Evolutionary conservation across 2,329 filamentous ascomycete genomes (phyloP).

Genomic region (Periconia macrospinosa): DNA sequence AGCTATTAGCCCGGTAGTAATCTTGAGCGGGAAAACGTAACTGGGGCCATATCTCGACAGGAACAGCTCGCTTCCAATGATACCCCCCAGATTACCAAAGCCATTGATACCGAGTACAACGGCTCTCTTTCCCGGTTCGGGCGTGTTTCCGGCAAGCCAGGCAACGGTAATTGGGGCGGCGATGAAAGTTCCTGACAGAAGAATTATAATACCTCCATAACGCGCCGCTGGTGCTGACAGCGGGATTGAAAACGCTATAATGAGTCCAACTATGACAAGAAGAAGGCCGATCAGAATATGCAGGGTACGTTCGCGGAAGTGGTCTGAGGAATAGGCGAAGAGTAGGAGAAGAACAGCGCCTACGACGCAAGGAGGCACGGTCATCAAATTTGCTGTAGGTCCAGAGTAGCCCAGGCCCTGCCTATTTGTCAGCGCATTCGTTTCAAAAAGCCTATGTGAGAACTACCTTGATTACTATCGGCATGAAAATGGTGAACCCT

Average conservation of each 20-base stretch:
- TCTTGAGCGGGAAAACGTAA: constrained; percentile 22
- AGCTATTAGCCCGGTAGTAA: constrained; percentile 25
- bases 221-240: constrained; percentile 6
- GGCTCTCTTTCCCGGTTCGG: constrained; percentile 15
- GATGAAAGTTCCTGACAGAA: constrained; percentile 27
- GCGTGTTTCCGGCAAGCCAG: constrained; percentile 28
- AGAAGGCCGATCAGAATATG: constrained; percentile 51
- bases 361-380: constrained; percentile 52
- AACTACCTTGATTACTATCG: constrained; percentile 52
- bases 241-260: constrained; percentile 15
- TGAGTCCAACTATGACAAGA: constrained; percentile 43
- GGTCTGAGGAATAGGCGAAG: constrained; percentile 51
- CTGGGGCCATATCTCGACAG: constrained; percentile 17
- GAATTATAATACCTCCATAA: constrained; percentile 23
- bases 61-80: constrained; percentile 24
- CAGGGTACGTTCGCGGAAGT: constrained; percentile 48
- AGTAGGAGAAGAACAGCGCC: constrained; percentile 50
- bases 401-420: constrained; percentile 46
- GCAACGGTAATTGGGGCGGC: constrained; percentile 24
- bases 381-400: constrained; percentile 51
- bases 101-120: constrained; percentile 24
- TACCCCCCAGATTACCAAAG: constrained; percentile 27
- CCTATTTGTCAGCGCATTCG: constrained; percentile 44
- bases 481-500: constrained; percentile 47
- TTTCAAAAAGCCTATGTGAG: constrained; percentile 45